phyloP scores from a whole-genome alignment of 495 filamentous ascomycete species.

The Tuber aestivum region DNA sequence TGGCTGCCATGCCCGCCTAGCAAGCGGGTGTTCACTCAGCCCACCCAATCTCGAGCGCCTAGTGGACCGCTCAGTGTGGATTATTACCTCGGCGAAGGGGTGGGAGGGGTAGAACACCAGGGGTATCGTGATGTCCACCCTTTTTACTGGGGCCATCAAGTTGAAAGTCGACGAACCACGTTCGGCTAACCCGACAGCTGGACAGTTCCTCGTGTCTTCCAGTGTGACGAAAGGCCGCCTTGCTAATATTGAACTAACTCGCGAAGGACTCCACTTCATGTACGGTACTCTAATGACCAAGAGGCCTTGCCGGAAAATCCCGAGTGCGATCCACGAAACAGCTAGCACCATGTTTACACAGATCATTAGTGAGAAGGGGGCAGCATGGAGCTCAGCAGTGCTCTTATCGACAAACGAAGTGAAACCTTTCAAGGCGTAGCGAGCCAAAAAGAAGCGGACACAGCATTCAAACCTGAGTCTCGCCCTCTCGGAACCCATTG shows the following conservation, averaged over 20 bases:
- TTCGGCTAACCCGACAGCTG: not conserved
- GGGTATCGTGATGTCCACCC: not conserved
- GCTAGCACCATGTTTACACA: not conserved
- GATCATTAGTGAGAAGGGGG: not conserved
- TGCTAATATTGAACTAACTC: too few relatives aligned
- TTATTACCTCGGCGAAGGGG: not conserved
- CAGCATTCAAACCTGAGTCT: not conserved
- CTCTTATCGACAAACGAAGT: not conserved
- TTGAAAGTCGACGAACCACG: not conserved
- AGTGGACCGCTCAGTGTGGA: too few relatives aligned
- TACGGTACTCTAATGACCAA: not conserved
- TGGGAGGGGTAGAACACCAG: not conserved
- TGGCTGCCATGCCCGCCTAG: too few relatives aligned
- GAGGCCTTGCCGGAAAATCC: slow-evolving; percentile 9
- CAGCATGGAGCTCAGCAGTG: not conserved
- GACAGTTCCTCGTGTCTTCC: not conserved
- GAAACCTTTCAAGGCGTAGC: not conserved
- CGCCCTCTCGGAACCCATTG: too few relatives aligned
- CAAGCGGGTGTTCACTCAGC: not conserved
- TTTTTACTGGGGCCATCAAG: not conserved
- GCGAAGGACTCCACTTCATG: not conserved
- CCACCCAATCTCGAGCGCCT: not conserved
- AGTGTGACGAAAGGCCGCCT: not conserved
- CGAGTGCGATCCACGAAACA: not conserved
- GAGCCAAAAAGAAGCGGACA: slow-evolving; percentile 10